Evolutionary conservation across 163 green algal genomes (phyloP).

Genomic region (Scenedesmus sp.): DNA sequence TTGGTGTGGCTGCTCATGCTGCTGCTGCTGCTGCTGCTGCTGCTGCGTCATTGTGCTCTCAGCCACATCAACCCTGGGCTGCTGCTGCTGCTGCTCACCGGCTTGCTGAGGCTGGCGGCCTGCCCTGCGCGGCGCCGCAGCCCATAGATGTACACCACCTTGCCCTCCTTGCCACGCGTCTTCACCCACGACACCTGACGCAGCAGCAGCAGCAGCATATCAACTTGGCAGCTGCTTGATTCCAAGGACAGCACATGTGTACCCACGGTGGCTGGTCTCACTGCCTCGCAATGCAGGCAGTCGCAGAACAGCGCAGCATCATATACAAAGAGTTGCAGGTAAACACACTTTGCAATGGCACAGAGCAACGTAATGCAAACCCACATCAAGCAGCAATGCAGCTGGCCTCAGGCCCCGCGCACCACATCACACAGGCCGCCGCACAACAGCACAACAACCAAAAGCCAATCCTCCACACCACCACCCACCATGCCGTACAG

Average conservation of each 20-base stretch:
- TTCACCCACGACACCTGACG: slow-evolving; percentile 35
- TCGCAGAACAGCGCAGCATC: not conserved
- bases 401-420: no score
- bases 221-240: not conserved
- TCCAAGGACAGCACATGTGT: not conserved
- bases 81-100: slow-evolving; percentile 18
- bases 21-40: not conserved
- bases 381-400: no score
- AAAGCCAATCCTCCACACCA: no score
- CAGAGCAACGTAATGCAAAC: not conserved
- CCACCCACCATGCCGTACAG: no score
- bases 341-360: not conserved
- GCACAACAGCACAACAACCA: no score
- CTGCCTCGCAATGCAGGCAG: not conserved
- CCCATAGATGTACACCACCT: slow-evolving; percentile 58
- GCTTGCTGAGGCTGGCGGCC: slow-evolving; percentile 45
- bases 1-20: not conserved
- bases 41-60: not conserved
- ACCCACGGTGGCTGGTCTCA: not conserved
- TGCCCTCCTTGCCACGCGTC: slow-evolving; percentile 46
- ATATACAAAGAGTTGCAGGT: not conserved
- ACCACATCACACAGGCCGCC: no score
- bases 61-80: not conserved
- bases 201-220: no score
- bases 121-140: slow-evolving; percentile 59